Base-by-base conservation (phyloP, 768 basidiomycete genomes). In the Russula virescens region DNA sequence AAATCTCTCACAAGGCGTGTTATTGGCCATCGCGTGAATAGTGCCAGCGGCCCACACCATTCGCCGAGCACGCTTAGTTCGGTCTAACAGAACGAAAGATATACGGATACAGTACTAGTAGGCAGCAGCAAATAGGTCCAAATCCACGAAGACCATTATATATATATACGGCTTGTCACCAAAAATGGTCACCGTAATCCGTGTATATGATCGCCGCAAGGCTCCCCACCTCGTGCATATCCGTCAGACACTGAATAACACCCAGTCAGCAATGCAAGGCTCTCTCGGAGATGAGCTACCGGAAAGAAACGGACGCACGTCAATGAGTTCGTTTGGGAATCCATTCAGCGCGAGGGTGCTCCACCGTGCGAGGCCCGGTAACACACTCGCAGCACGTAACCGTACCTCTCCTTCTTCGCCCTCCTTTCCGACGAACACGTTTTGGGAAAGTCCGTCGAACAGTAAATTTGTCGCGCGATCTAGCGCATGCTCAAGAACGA, bases 291-390 rank as follows among this genome's bases (percentile, higher is more conserved):
- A 40, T 16, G 38, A 40, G 38, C 38, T 16, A 40, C 38, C 38
- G 38, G 14, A 10, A 16, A 13, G 18, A 25, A 51, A 47, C 21
- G 45, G 8, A 81, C 89, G 73, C 70, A 92, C 93, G 76, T 94
- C 91, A 28, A 92, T 81, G 66, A 93, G 75, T 71, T 89, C 90
- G 71, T 91, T 92, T 40, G 89, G 91, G 58, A 87, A 71, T 19
- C 81, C 82, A 65, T 83, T 80, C 67, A 93, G 71, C 43, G 86
- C 85, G 61, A 84, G 61, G 65, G 82, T 82, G 68, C 86, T 87
- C 91, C 93, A 94, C 60, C 84, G 77, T 58, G 88, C 85, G 46
- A 97, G 75, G 1, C 83, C 88, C 5, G 94, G 94, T 31, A 98
- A 74, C 67, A 96, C 74, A 6, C 86, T 85, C 16, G 92, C 95